Conservation (phyloP, 352 stramenopile genomes). For the Phytophthora tentaculata region DNA sequence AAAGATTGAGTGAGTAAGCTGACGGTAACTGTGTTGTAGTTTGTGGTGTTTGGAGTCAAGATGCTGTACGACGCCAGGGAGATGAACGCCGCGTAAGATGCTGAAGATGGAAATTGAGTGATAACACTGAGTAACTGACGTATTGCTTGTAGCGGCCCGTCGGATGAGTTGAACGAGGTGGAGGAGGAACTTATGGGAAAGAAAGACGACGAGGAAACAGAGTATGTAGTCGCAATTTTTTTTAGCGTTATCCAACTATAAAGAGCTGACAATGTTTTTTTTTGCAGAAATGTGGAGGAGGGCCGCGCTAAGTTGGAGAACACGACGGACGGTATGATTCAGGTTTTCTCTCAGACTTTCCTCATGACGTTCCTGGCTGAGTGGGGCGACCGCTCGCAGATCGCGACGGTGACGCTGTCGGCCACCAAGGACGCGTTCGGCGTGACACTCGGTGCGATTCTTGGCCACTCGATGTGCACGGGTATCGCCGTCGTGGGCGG, state of each 20-base stretch:
- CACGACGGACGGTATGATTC: slow-evolving; percentile 70
- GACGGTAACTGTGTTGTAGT: slow-evolving; percentile 65
- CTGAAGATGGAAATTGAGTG: slow-evolving; percentile 1
- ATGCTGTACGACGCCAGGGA: slow-evolving; percentile 90
- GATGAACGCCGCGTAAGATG: slow-evolving; percentile 77
- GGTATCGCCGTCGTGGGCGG: slow-evolving; percentile 97
- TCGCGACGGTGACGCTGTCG: slow-evolving; percentile 98
- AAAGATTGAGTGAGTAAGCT: neutral
- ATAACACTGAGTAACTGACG: neutral
- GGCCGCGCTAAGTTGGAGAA: slow-evolving; percentile 31
- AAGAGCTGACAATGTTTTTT: neutral
- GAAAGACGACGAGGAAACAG: slow-evolving; percentile 73
- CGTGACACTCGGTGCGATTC: slow-evolving; percentile 95
- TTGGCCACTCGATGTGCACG: slow-evolving; percentile 98
- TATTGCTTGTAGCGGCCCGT: slow-evolving; percentile 57
- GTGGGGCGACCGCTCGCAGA: slow-evolving; percentile 99
- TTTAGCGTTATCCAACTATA: neutral
- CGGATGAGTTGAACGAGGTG: slow-evolving; percentile 81
- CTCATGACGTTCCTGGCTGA: slow-evolving; percentile 99
- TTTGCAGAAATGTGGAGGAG: slow-evolving; percentile 38
- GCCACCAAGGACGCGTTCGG: slow-evolving; percentile 95
- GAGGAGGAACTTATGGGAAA: slow-evolving; percentile 88
- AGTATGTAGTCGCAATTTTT: no score
- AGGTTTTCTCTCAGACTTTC: slow-evolving; percentile 95
- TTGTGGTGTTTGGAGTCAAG: slow-evolving; percentile 97